Base-by-base conservation (phyloP, 192 early-diverging fungal species). In the Obelidium mucronatum region DNA sequence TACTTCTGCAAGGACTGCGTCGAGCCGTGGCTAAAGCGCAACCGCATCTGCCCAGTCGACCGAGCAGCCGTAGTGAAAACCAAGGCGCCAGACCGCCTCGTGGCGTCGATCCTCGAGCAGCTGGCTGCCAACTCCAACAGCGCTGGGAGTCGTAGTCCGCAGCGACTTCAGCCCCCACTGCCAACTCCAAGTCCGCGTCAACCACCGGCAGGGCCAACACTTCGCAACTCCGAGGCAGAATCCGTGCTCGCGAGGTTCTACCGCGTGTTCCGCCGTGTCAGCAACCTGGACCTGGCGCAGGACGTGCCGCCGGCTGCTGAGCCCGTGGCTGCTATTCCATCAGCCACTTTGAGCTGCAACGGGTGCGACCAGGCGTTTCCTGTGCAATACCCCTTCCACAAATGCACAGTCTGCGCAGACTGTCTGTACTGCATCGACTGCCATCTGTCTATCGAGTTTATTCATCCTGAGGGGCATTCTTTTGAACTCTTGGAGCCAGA, bases 1-100 rank as follows among this genome's bases (percentile, higher is more conserved):
- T 65, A 65, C 63, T 65, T 65, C 37, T 65, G 63, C 63, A 15
- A 15, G 35, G 33, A 30, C n/a, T 65, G 63, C 37, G 15, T 65
- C 37, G 15, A 34, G 1, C 33, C 17, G 8, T 65, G 63, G 63
- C 35, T 65, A 11, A 24, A 15, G 1, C 19, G 19, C 15, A 37
- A 35, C 63, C 31, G 35, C 26, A 35, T 65, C 15, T 65, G 63
- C 63, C 63, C 63, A n/a, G 39, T 65, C 15, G 63, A 65, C 26
- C 63, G 63, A 30, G 17, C n/a, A 1, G 33, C 26, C 31, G 19
- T 39, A 5, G 35, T 37, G 15, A 26, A 37, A 19, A 36, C 39
- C 63, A 34, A 40, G 35, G 28, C 28, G 35, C 63, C 63, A 39
- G 63, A 65, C 37, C 26, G 63, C 15, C 19, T 65, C 2, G 37